Evolutionary conservation across 2,329 filamentous ascomycete species (phyloP).

Genomic region (Fusarium sp.): DNA sequence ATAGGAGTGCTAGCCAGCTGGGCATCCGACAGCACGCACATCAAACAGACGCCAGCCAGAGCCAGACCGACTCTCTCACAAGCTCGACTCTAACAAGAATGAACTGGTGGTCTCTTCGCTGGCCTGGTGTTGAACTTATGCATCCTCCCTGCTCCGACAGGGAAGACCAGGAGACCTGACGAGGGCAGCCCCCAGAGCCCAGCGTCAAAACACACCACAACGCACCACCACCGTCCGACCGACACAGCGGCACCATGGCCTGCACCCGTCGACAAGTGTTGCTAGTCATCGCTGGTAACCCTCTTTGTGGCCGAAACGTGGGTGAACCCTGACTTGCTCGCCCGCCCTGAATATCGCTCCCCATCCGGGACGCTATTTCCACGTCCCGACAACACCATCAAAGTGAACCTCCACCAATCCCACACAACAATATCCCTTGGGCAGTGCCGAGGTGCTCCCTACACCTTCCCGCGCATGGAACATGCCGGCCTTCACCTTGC

Average conservation of each 20-base stretch:
- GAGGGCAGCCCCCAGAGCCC: constrained; percentile 22
- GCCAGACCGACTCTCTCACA: constrained; percentile 1
- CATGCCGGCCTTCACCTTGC: constrained; percentile 20
- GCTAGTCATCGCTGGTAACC: constrained; percentile 12
- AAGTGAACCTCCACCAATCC: constrained; percentile 36
- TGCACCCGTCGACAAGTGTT: constrained; percentile 18
- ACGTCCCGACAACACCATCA: constrained; percentile 29
- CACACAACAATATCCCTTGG: constrained; percentile 12
- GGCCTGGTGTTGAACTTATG: constrained; percentile 28
- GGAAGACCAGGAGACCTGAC: constrained; percentile 29
- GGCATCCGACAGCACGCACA: constrained; percentile 13
- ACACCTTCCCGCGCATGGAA: constrained; percentile 21
- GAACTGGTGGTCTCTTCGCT: constrained; percentile 22
- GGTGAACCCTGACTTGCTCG: constrained; percentile 31
- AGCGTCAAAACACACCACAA: constrained; percentile 41
- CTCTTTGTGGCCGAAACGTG: constrained; percentile 25
- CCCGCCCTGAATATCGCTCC: constrained; percentile 34
- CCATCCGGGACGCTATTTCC: constrained; percentile 19
- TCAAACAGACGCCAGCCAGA: constrained; percentile 1
- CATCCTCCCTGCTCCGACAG: constrained; percentile 23
- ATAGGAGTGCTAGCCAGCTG: constrained; percentile 5
- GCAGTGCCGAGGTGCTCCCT: constrained; percentile 10
- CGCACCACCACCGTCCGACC: constrained; percentile 44
- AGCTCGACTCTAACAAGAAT: constrained; percentile 16
- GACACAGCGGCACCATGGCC: constrained; percentile 30